These are phyloP conservation scores for Penstemon barbatus DNA, from an alignment of 257 asterid species.

Conservation along the genomic window DNA sequence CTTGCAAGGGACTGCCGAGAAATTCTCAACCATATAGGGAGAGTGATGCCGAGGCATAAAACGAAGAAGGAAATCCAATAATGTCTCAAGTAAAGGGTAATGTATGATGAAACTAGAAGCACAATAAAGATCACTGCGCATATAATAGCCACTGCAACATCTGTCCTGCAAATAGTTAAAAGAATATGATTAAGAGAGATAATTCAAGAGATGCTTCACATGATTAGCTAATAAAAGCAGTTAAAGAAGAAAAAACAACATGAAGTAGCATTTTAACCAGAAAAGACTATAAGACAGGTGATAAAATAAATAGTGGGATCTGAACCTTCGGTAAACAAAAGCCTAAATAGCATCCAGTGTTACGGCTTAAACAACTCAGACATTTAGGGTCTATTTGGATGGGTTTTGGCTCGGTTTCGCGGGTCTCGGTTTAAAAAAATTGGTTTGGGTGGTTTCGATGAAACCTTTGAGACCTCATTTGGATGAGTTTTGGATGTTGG, in stretches of 20 bases:
- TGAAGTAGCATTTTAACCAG: background rate
- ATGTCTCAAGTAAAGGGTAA: slow-evolving; percentile 51
- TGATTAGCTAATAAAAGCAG: background rate
- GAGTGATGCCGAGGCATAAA: slow-evolving; percentile 45
- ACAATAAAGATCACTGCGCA: slow-evolving; percentile 46
- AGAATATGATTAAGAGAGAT: slow-evolving; percentile 8
- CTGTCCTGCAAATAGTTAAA: slow-evolving; percentile 49
- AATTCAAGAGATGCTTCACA: slow-evolving; percentile 2
- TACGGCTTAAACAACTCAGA: too few relatives aligned
- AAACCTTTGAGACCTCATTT: too few relatives aligned
- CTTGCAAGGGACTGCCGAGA: slow-evolving; percentile 55
- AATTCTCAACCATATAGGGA: slow-evolving; percentile 56
- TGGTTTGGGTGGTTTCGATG: too few relatives aligned
- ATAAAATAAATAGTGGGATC: background rate
- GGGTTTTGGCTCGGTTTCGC: too few relatives aligned
- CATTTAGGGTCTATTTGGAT: too few relatives aligned
- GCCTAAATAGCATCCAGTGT: too few relatives aligned
- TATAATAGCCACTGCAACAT: slow-evolving; percentile 58
- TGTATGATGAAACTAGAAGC: slow-evolving; percentile 52
- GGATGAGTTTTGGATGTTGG: too few relatives aligned
- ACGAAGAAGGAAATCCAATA: slow-evolving; percentile 54
- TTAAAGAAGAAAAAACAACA: background rate
- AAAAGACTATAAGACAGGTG: background rate
- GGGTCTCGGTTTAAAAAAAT: too few relatives aligned
- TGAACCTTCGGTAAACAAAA: too few relatives aligned